phyloP scores from a whole-genome alignment of 2,329 filamentous ascomycete species.

The Pestalotiopsis fici region DNA sequence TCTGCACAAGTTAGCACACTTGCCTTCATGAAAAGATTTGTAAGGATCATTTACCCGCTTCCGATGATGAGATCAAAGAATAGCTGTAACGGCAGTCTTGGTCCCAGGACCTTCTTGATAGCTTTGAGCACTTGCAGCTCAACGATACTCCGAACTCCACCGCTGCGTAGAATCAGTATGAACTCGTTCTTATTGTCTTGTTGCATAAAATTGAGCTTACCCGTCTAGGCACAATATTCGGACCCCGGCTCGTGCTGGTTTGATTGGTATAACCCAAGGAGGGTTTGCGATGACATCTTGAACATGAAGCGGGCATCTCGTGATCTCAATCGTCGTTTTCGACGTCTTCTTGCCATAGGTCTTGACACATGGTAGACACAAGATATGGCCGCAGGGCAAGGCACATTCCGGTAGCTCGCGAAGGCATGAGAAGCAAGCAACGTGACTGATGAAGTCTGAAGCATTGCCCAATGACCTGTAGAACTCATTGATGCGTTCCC shows the following conservation, averaged over 20 bases:
- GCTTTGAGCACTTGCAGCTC: slow-evolving; percentile 27
- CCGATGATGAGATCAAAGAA: slow-evolving; percentile 33
- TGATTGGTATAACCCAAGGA: slow-evolving; percentile 27
- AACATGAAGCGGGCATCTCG: slow-evolving; percentile 27
- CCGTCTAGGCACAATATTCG: slow-evolving; percentile 29
- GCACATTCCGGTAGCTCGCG: slow-evolving; percentile 30
- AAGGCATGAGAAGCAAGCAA: slow-evolving; percentile 29
- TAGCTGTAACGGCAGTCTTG: slow-evolving; percentile 26
- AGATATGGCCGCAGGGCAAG: slow-evolving; percentile 29
- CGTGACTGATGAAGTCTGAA: slow-evolving; percentile 27
- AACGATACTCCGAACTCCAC: slow-evolving; percentile 27
- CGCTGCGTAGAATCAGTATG: slow-evolving; percentile 15
- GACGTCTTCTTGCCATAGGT: slow-evolving; percentile 28
- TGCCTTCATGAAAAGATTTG: not conserved
- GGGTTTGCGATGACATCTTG: slow-evolving; percentile 26
- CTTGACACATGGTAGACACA: slow-evolving; percentile 28
- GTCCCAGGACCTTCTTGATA: slow-evolving; percentile 27
- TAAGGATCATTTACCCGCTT: slow-evolving; percentile 22
- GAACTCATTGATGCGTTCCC: slow-evolving; percentile 29
- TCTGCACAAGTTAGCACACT: slow-evolving; percentile 12
- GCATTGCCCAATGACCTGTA: slow-evolving; percentile 26
- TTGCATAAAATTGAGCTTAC: slow-evolving; percentile 14
- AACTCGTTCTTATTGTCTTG: not conserved
- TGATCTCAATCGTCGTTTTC: slow-evolving; percentile 28
- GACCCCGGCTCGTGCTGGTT: slow-evolving; percentile 26